Conservation (phyloP, 2,329 filamentous ascomycete species). For the Aspergillus intermedius region DNA sequence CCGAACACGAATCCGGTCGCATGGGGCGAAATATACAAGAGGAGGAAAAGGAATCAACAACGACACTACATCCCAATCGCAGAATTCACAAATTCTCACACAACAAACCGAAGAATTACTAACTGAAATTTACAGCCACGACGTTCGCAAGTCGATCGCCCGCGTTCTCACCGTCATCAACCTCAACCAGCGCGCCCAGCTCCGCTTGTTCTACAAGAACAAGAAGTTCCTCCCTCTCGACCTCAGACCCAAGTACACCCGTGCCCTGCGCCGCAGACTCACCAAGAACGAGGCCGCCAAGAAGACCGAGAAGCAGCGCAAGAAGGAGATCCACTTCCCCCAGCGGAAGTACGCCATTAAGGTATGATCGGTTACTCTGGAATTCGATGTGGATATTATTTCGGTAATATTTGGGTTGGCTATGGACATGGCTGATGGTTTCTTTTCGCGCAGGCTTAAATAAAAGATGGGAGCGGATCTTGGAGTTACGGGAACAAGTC, state of each 20-base stretch:
- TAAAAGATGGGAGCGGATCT: constrained; percentile 8
- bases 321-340: constrained; percentile 92
- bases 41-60: constrained; percentile 1
- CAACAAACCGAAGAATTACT: constrained; percentile 13
- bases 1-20: neutral
- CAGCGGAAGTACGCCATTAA: constrained; percentile 99
- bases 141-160: constrained; percentile 98
- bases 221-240: constrained; percentile 99
- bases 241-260: constrained; percentile 96
- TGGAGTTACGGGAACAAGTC: constrained; percentile 28
- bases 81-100: neutral
- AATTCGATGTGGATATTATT: neutral
- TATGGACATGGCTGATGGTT: constrained; percentile 4
- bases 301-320: constrained; percentile 90
- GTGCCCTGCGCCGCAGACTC: constrained; percentile 92
- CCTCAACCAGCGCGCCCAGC: constrained; percentile 96
- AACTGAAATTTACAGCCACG: constrained; percentile 60
- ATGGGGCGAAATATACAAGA: constrained; percentile 3
- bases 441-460: constrained; percentile 24
- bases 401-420: too few relatives aligned
- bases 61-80: constrained; percentile 1
- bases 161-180: constrained; percentile 99
- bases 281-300: constrained; percentile 82
- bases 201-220: constrained; percentile 99
- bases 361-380: constrained; percentile 53